Percentiles rank a stretch among this genome's conserved stretches.
phyloP scores from a whole-genome alignment of 495 filamentous ascomycete genomes.

The Xylaria grammica region DNA sequence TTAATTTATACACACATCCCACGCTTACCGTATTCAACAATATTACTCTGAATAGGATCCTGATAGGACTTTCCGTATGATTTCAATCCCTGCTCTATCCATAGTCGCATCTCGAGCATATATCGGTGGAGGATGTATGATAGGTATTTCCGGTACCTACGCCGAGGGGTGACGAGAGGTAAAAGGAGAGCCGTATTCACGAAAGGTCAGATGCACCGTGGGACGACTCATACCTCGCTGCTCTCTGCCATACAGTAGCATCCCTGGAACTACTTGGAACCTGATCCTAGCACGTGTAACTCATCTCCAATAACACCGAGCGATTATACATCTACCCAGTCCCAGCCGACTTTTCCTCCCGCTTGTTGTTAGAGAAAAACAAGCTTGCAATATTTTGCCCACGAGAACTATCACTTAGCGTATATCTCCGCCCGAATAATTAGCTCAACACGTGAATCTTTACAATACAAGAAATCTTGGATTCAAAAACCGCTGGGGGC shows the following conservation, averaged over 20 bases:
- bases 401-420: background rate
- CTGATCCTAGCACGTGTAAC: background rate
- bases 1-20: background rate
- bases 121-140: background rate
- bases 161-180: background rate
- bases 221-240: background rate
- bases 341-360: background rate
- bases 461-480: too few species aligned
- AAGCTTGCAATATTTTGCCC: background rate
- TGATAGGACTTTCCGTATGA: background rate
- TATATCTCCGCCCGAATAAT: background rate
- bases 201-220: background rate
- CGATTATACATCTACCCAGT: background rate
- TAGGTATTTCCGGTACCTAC: background rate
- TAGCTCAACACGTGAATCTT: too few species aligned
- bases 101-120: background rate
- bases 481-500: too few species aligned
- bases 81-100: background rate
- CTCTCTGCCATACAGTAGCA: background rate
- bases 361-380: slow-evolving; percentile 5
- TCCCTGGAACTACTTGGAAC: background rate
- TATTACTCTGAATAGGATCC: background rate
- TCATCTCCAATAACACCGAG: background rate
- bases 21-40: background rate
- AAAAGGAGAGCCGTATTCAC: background rate